A percentile compares a stretch with the other conserved stretches of the same genome.
Evolutionary conservation across 768 basidiomycete genomes (phyloP).

Genomic region (Tremella yokohamensis): DNA sequence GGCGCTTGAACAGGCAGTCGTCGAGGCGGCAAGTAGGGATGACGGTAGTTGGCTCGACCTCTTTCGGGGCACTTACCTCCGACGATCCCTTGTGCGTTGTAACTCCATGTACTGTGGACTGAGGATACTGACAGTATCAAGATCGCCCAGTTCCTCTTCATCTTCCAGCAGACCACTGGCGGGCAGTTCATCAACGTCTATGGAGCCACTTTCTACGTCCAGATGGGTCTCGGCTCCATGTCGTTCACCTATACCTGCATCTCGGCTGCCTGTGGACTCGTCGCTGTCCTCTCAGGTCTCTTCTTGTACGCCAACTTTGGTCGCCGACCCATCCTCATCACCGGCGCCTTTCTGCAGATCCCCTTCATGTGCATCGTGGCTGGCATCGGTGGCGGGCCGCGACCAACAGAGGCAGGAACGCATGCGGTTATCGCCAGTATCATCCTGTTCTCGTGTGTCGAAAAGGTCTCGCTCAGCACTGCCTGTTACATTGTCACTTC

Average conservation of each 20-base stretch:
- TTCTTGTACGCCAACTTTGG: conserved; percentile 17
- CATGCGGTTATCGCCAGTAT: conserved; percentile 22
- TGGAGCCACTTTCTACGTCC: conserved; percentile 18
- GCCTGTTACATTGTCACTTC: conserved; percentile 16
- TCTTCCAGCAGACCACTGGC: conserved; percentile 13
- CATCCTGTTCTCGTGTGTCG: conserved; percentile 20
- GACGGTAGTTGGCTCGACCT: conserved; percentile 20
- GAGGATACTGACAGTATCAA: too few species aligned
- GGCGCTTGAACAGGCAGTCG: conserved; percentile 15
- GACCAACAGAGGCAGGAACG: conserved; percentile 1
- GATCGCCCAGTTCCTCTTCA: conserved; percentile 4
- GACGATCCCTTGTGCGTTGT: conserved; percentile 13
- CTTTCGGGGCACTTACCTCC: conserved; percentile 5
- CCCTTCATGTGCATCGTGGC: conserved; percentile 21
- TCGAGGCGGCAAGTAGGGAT: background rate
- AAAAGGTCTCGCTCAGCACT: conserved; percentile 22
- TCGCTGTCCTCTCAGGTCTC: conserved; percentile 18
- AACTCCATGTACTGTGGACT: too few species aligned
- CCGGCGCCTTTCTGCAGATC: conserved; percentile 14
- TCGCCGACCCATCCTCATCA: conserved; percentile 21
- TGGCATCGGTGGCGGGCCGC: conserved; percentile 13
- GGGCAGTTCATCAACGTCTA: conserved; percentile 20
- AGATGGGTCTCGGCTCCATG: conserved; percentile 18
- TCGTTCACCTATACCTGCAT: conserved; percentile 25
- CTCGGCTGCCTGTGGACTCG: conserved; percentile 14